Evolutionary conservation across 768 basidiomycete genomes (phyloP).

Genomic region (Astraeus odoratus): DNA sequence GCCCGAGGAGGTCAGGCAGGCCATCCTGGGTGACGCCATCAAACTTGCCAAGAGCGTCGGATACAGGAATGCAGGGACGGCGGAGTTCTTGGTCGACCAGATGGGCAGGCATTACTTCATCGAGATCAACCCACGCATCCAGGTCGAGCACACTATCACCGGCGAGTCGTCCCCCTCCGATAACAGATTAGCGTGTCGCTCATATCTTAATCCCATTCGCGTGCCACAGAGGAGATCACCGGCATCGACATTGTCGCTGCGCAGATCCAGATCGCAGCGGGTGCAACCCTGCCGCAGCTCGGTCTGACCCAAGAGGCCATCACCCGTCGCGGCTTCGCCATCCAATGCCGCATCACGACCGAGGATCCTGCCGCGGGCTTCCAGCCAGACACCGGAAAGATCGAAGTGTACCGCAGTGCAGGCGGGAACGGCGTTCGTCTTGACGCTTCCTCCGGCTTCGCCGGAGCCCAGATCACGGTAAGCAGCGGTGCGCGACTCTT

Average conservation of each 20-base stretch:
- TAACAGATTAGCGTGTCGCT: too few relatives aligned
- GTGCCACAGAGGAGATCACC: slow-evolving; percentile 85
- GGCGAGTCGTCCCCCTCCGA: too few relatives aligned
- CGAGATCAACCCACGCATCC: slow-evolving; percentile 98
- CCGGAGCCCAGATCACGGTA: slow-evolving; percentile 97
- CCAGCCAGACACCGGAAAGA: slow-evolving; percentile 99
- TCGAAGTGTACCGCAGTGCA: slow-evolving; percentile 97
- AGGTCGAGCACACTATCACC: slow-evolving; percentile 99
- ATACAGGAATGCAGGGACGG: slow-evolving; percentile 96
- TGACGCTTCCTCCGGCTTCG: slow-evolving; percentile 95
- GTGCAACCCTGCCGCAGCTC: slow-evolving; percentile 90
- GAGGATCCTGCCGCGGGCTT: slow-evolving; percentile 90
- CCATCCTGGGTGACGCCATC: slow-evolving; percentile 86
- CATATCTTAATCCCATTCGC: too few relatives aligned
- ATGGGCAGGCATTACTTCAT: slow-evolving; percentile 98
- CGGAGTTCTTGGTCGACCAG: slow-evolving; percentile 97
- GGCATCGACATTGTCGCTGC: slow-evolving; percentile 99
- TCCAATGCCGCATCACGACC: slow-evolving; percentile 97
- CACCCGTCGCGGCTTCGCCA: slow-evolving; percentile 92
- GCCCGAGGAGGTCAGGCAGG: slow-evolving; percentile 83
- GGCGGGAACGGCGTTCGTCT: slow-evolving; percentile 98
- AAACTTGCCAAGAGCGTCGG: slow-evolving; percentile 90
- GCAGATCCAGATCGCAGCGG: slow-evolving; percentile 99
- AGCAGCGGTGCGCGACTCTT: slow-evolving; percentile 18
- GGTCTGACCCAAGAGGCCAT: slow-evolving; percentile 95